Evolutionary conservation across 768 basidiomycete genomes (phyloP), one percentile per base, ranked within the genome.

Genomic region (Rhizopogon vulgaris): DNA sequence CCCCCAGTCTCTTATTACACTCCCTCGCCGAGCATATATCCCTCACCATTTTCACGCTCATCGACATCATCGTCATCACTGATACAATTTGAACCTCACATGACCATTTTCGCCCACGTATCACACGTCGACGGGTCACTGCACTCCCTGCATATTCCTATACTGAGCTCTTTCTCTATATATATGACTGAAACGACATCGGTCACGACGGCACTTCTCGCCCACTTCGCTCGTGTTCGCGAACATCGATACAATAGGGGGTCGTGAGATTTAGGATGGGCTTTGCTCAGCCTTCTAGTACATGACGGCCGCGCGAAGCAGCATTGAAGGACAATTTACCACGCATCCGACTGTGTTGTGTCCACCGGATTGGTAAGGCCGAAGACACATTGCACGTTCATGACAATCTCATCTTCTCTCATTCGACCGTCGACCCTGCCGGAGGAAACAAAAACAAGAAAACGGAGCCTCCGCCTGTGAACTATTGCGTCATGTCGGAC

Each of bases 161-260:
- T 38, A 56, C 58, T 3, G 38, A 58, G 14, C 49, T 68, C 8
- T 68, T 66, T n/a, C 66, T 68, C 45, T 6, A 55, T 63, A 27
- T 69, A 68, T 41, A 53, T 62, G 38, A 57, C 52, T 43, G 66
- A 68, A 51, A 62, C 56, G 15, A 52, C 48, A 9, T 68, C n/a
- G n/a, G n/a, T n/a, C n/a, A n/a, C n/a, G n/a, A n/a, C n/a, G n/a
- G n/a, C n/a, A n/a, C n/a, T n/a, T n/a, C n/a, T n/a, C n/a, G n/a
- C n/a, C 66, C 69, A 60, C 49, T 48, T 68, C 32, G 48, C 45
- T 6, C 58, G 64, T 18, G 56, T 69, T 30, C 58, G 63, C 65
- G 91, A 94, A 63, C 3, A 65, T 94, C 55, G 94, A 95, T 65
- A 87, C 87, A 1, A 69, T 90, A 14, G 93, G 93, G 3, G 90